Conservation (phyloP, 768 basidiomycete genomes). For the Tephrocybe sp. region DNA sequence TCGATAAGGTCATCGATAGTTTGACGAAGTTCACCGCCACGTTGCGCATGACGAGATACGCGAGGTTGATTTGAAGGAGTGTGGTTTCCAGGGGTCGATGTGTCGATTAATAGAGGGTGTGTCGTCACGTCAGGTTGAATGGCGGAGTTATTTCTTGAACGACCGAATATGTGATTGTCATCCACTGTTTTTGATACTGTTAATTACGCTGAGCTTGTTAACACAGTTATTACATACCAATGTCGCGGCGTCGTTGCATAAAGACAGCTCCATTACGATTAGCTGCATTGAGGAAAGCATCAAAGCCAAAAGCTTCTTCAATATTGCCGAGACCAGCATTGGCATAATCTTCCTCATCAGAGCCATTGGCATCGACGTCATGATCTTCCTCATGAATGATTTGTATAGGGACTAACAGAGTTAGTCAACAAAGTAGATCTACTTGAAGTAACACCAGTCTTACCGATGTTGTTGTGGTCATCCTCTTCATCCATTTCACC, state of each 20-base stretch:
- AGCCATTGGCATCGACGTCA: slow-evolving; percentile 58
- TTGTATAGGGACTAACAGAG: slow-evolving; percentile 45
- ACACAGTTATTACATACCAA: slow-evolving; percentile 34
- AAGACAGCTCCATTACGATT: slow-evolving; percentile 45
- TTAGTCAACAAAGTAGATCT: slow-evolving; percentile 1
- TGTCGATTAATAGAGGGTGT: slow-evolving; percentile 81
- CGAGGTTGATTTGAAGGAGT: slow-evolving; percentile 45
- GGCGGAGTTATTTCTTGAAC: slow-evolving; percentile 49
- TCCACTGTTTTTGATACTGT: slow-evolving; percentile 34
- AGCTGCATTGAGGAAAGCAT: slow-evolving; percentile 46
- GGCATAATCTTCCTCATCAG: slow-evolving; percentile 66
- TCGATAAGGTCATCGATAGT: slow-evolving; percentile 84
- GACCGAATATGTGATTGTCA: slow-evolving; percentile 67
- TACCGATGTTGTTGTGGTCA: slow-evolving; percentile 50
- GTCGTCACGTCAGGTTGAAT: slow-evolving; percentile 69
- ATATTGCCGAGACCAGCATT: slow-evolving; percentile 31
- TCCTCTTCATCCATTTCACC: slow-evolving; percentile 64
- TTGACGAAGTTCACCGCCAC: slow-evolving; percentile 63
- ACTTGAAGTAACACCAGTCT: background rate
- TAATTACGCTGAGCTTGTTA: slow-evolving; percentile 8
- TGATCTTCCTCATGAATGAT: slow-evolving; percentile 65
- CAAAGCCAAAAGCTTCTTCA: slow-evolving; percentile 58
- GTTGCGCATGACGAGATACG: slow-evolving; percentile 53
- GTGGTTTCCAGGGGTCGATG: slow-evolving; percentile 44
- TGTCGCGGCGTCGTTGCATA: slow-evolving; percentile 55